A percentile compares a stretch with the other conserved stretches of the same genome.
Conservation (phyloP, 202 grass and related monocot genomes). For the Cymbopogon flexuosus region DNA sequence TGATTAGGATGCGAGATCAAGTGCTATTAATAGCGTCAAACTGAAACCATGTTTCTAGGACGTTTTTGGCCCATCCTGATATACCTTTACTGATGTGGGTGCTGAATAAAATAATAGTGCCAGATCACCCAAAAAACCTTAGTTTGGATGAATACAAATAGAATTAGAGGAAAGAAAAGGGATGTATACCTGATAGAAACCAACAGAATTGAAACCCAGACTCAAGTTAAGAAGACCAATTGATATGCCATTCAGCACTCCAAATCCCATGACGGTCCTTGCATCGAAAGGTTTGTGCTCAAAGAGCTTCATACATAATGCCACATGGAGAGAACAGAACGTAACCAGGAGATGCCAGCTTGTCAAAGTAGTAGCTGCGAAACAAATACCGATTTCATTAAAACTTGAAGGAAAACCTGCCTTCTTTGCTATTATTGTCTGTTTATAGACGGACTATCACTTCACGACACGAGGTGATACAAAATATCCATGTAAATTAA, state of each 20-base stretch:
- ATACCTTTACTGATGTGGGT: not conserved
- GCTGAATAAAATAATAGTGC: not conserved
- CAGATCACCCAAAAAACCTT: not conserved
- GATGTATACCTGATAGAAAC: constrained; percentile 80
- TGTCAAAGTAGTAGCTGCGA: constrained; percentile 95
- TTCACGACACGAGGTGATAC: not conserved
- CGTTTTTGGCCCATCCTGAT: not conserved
- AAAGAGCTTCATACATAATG: constrained; percentile 88
- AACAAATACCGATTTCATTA: constrained; percentile 20
- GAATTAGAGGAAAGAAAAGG: not conserved
- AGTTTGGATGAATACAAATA: not conserved
- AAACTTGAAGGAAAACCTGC: not conserved
- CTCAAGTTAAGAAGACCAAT: constrained; percentile 97
- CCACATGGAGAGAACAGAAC: constrained; percentile 95
- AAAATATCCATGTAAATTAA: not conserved
- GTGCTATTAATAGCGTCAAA: not conserved
- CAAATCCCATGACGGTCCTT: constrained; percentile 94
- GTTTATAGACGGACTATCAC: constrained; percentile 1
- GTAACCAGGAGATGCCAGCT: constrained; percentile 99
- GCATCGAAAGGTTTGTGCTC: constrained; percentile 94
- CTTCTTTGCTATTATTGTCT: not conserved
- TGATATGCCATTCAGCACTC: constrained; percentile 94
- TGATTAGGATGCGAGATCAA: not conserved
- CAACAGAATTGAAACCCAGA: constrained; percentile 97
- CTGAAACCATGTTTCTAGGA: constrained; percentile 22